Evolutionary conservation across 139 green algal species (phyloP).

Genomic region (Gonium pectorale): DNA sequence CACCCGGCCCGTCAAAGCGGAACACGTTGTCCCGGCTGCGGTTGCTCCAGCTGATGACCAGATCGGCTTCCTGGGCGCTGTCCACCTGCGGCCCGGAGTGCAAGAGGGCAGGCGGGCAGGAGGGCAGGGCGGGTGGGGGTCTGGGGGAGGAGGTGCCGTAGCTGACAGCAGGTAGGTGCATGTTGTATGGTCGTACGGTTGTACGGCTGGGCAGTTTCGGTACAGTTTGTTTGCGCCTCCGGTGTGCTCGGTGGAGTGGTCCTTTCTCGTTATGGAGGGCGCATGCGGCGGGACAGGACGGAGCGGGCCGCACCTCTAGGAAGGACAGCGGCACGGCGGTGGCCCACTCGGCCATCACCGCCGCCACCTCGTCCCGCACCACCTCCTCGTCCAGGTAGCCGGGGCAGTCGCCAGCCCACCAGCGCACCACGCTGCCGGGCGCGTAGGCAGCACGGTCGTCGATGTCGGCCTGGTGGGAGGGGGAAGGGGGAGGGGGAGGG

Average conservation of each 20-base stretch:
- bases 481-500: not conserved
- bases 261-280: too few relatives aligned
- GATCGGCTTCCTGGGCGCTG: constrained; percentile 1
- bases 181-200: too few relatives aligned
- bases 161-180: too few relatives aligned
- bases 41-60: constrained; percentile 34
- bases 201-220: too few relatives aligned
- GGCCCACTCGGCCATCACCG: constrained; percentile 30
- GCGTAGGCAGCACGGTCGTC: not conserved
- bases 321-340: constrained; percentile 27
- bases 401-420: constrained; percentile 38
- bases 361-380: constrained; percentile 39
- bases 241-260: too few relatives aligned
- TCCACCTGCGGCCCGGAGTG: constrained; percentile 9
- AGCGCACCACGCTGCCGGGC: not conserved
- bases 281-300: not conserved
- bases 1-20: constrained; percentile 41
- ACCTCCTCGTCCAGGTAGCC: constrained; percentile 27
- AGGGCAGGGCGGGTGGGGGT: too few relatives aligned
- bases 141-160: too few relatives aligned
- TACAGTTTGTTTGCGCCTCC: too few relatives aligned
- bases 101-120: too few relatives aligned
- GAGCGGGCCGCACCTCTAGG: constrained; percentile 5
- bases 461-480: not conserved
- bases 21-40: constrained; percentile 33